phyloP scores from a whole-genome alignment of 2,329 filamentous ascomycete species.

The Mycogone perniciosa region DNA sequence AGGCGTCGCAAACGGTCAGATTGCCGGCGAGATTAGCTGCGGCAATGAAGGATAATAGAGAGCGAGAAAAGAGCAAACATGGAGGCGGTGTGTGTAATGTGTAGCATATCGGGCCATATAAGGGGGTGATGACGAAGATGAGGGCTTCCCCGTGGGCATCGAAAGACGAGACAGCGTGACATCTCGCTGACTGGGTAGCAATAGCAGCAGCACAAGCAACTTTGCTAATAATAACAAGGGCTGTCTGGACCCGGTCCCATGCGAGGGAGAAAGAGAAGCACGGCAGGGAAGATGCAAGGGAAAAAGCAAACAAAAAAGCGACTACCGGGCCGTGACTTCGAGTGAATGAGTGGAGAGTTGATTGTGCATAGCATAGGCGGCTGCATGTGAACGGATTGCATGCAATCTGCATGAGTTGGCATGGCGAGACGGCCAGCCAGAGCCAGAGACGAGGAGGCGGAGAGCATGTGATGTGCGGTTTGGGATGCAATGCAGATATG shows the following conservation, averaged over 20 bases:
- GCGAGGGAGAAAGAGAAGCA: background rate
- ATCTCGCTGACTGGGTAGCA: too few species aligned
- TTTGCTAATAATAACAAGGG: too few species aligned
- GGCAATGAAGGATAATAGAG: background rate
- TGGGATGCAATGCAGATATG: background rate
- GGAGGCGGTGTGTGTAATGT: too few species aligned
- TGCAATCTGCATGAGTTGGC: slow-evolving; percentile 10
- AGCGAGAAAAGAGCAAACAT: background rate
- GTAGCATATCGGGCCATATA: too few species aligned
- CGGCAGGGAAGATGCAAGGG: background rate
- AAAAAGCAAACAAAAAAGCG: background rate
- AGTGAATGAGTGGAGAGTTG: background rate
- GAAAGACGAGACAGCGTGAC: too few species aligned
- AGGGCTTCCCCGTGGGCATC: too few species aligned
- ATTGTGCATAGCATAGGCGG: background rate
- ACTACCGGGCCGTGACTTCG: background rate
- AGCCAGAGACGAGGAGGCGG: slow-evolving; percentile 7
- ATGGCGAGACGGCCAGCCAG: background rate
- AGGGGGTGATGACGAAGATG: too few species aligned
- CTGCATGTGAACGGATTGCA: slow-evolving; percentile 7
- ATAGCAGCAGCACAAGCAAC: too few species aligned
- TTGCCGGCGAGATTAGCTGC: background rate
- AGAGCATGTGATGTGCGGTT: slow-evolving; percentile 16
- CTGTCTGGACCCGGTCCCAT: too few species aligned
- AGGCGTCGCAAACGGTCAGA: slow-evolving; percentile 1